These are phyloP conservation scores for Synchytrium microbalum DNA, from an alignment of 371 early-diverging fungal genomes.

Conservation along the genomic window DNA sequence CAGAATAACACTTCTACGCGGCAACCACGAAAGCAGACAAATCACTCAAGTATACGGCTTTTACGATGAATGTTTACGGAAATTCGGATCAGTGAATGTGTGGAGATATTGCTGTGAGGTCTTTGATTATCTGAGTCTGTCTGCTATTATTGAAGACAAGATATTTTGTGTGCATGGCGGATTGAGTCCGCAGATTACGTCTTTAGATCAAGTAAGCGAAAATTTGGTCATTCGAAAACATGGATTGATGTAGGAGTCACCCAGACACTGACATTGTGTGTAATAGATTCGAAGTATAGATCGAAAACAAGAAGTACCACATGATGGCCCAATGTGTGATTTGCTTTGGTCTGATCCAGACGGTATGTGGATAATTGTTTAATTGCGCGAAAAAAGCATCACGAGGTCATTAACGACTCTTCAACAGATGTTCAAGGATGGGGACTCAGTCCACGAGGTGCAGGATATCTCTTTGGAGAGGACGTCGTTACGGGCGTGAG, in stretches of 20 bases:
- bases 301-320: slow-evolving; percentile 97
- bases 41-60: slow-evolving; percentile 99
- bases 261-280: slow-evolving; percentile 5
- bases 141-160: slow-evolving; percentile 89
- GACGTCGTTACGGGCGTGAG: slow-evolving; percentile 75
- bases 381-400: background rate
- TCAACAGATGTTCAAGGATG: slow-evolving; percentile 88
- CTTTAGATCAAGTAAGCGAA: slow-evolving; percentile 78
- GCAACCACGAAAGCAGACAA: slow-evolving; percentile 97
- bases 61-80: slow-evolving; percentile 97
- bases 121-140: slow-evolving; percentile 92
- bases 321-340: slow-evolving; percentile 98
- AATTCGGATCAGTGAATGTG: slow-evolving; percentile 94
- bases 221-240: background rate
- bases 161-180: slow-evolving; percentile 99
- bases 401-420: slow-evolving; percentile 3
- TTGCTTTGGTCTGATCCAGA: slow-evolving; percentile 99
- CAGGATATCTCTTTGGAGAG: slow-evolving; percentile 96
- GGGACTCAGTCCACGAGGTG: slow-evolving; percentile 97
- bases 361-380: too few relatives aligned
- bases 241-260: too few relatives aligned
- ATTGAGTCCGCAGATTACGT: slow-evolving; percentile 84
- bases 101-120: slow-evolving; percentile 98
- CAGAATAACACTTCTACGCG: slow-evolving; percentile 91
- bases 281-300: slow-evolving; percentile 96